phyloP scores from a whole-genome alignment of 306 rosid genomes.

The Chamaecrista fasciculata region DNA sequence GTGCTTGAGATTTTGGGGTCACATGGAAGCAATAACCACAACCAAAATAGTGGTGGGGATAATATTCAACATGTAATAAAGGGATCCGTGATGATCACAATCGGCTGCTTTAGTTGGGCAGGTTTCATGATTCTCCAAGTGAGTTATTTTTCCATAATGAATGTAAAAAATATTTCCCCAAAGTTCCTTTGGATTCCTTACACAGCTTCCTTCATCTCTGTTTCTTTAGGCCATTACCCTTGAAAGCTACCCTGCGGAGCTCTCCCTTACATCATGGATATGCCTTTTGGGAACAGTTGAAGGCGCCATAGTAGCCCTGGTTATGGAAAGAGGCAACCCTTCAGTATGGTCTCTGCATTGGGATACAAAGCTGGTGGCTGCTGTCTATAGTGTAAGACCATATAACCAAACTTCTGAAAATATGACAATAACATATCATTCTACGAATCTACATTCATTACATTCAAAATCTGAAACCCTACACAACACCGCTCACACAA shows the following conservation, averaged over 20 bases:
- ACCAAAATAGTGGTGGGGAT: constrained; percentile 34
- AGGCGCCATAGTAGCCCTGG: constrained; percentile 70
- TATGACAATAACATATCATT: not conserved
- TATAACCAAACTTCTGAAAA: not conserved
- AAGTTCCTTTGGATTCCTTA: constrained; percentile 15
- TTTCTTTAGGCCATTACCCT: constrained; percentile 66
- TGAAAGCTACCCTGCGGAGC: constrained; percentile 82
- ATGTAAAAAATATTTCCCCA: not conserved
- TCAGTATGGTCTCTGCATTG: constrained; percentile 71
- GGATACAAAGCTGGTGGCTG: constrained; percentile 72
- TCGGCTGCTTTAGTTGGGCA: constrained; percentile 86
- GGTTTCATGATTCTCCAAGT: constrained; percentile 87
- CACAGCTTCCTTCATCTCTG: not conserved
- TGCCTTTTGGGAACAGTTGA: constrained; percentile 76
- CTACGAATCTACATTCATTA: no score
- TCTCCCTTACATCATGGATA: constrained; percentile 95
- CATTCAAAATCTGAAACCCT: not conserved
- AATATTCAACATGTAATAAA: constrained; percentile 57
- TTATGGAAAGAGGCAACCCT: constrained; percentile 70
- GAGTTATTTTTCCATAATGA: not conserved
- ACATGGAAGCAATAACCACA: constrained; percentile 26
- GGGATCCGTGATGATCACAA: constrained; percentile 76
- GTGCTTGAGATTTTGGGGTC: constrained; percentile 49
- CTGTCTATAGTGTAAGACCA: constrained; percentile 62
- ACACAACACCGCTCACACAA: not conserved